Evolutionary conservation across 352 stramenopile genomes (phyloP), one percentile per base, ranked within the genome.

Genomic region (Pythium sukuiense): DNA sequence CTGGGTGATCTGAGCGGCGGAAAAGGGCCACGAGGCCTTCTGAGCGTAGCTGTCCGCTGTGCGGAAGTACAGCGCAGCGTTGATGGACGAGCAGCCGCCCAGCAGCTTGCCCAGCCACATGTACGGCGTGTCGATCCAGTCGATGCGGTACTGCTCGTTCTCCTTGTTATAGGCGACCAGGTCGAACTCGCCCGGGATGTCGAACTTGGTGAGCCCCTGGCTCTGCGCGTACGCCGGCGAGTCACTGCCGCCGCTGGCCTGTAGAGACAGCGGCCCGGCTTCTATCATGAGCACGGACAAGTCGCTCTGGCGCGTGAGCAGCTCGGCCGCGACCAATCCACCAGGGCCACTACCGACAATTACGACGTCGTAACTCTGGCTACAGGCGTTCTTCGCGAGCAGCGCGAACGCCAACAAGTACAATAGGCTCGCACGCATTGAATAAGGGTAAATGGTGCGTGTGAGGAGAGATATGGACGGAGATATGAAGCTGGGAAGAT

Each of bases 1-100:
- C 13, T 52, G 16, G 43, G 88, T 76, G 59, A 93, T 91, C 46
- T 89, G 75, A 16, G 63, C 48, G 3, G 85, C 60, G 27, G 77
- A 74, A 46, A 88, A 80, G 0, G 80, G 80, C 80, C 80, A 88
- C 49, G 76, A 65, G 18, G 63, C 70, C 32, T 76, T 70, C 24
- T 56, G 70, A 11, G 80, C 74, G 67, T 81, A 88, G 13, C 65
- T 61, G 56, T 88, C 71, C 0, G 80, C 74, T 0, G 76, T 76
- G 18, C 84, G 77, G 60, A 95, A 85, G 74, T 92, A 93, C 6
- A 96, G 76, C 63, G 88, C 87, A 35, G 71, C 85, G 60, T 97
- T 96, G 67, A 95, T 88, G 8, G 78, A 86, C 20, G 77, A 91
- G 41, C 77, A 92, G 9, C 87, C 89, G 52, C 88, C 89, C 0